These are phyloP conservation scores for Puccinia horiana DNA, from an alignment of 1,284 basidiomycete genomes.

Conservation along the genomic window DNA sequence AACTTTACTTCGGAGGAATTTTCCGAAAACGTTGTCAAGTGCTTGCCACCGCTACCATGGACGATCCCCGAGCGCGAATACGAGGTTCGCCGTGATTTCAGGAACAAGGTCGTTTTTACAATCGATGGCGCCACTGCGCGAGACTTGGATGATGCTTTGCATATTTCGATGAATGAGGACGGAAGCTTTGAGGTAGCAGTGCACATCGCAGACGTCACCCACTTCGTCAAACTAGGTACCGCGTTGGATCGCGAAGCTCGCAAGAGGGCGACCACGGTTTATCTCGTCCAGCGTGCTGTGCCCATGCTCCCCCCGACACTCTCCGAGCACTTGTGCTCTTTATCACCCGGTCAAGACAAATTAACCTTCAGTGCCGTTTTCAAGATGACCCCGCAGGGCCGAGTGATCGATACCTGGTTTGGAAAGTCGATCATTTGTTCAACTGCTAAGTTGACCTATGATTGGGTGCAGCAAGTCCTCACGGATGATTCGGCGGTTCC, in stretches of 20 bases:
- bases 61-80: constrained; percentile 88
- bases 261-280: constrained; percentile 94
- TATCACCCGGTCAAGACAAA: constrained; percentile 81
- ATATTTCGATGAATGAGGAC: constrained; percentile 81
- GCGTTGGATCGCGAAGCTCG: constrained; percentile 95
- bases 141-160: constrained; percentile 92
- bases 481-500: constrained; percentile 61
- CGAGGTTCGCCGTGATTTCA: constrained; percentile 79
- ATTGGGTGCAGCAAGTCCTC: constrained; percentile 75
- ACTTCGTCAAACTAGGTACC: constrained; percentile 76
- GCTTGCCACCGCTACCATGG: constrained; percentile 91
- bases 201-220: constrained; percentile 92
- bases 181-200: constrained; percentile 88
- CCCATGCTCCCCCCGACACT: constrained; percentile 93
- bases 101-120: constrained; percentile 81
- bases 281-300: constrained; percentile 89
- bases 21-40: constrained; percentile 78
- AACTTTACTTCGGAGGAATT: constrained; percentile 64
- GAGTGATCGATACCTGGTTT: constrained; percentile 83
- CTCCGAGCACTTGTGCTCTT: constrained; percentile 87
- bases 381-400: constrained; percentile 79
- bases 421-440: constrained; percentile 90
- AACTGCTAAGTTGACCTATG: constrained; percentile 75
- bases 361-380: constrained; percentile 86
- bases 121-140: constrained; percentile 87